phyloP scores from a whole-genome alignment of 495 filamentous ascomycete genomes.

The Hypoxylon rickii region DNA sequence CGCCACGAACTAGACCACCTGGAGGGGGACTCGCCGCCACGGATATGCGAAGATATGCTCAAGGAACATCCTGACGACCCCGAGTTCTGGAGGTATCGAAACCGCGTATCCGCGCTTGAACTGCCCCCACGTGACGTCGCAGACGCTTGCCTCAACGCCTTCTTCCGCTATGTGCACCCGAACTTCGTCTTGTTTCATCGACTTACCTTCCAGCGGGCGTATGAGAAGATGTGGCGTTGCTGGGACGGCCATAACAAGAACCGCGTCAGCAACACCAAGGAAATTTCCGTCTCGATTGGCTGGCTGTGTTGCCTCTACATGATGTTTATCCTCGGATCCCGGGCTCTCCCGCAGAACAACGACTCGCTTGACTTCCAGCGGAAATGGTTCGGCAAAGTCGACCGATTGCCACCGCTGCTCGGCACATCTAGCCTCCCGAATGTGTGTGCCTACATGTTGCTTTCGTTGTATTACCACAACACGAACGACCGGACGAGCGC shows the following conservation, averaged over 20 bases:
- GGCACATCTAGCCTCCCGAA: slow-evolving; percentile 48
- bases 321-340: slow-evolving; percentile 48
- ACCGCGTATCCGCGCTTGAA: slow-evolving; percentile 27
- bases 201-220: slow-evolving; percentile 46
- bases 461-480: slow-evolving; percentile 53
- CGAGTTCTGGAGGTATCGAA: slow-evolving; percentile 31
- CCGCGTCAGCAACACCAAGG: not conserved
- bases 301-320: slow-evolving; percentile 55
- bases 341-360: slow-evolving; percentile 34
- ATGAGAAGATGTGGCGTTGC: slow-evolving; percentile 45
- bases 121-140: slow-evolving; percentile 37
- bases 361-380: slow-evolving; percentile 42
- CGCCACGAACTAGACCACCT: slow-evolving; percentile 16
- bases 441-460: slow-evolving; percentile 52
- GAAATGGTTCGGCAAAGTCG: slow-evolving; percentile 43
- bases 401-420: slow-evolving; percentile 38
- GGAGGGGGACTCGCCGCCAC: slow-evolving; percentile 28
- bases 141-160: slow-evolving; percentile 46
- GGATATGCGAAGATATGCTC: slow-evolving; percentile 27
- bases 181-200: slow-evolving; percentile 53
- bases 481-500: slow-evolving; percentile 47
- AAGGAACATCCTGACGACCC: slow-evolving; percentile 25
- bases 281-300: slow-evolving; percentile 36
- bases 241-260: slow-evolving; percentile 19
- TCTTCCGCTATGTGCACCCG: slow-evolving; percentile 49